A percentile compares a stretch with the other conserved stretches of the same genome.
Conservation (phyloP, 305 asterid genomes). For the Fraxinus paxiana region DNA sequence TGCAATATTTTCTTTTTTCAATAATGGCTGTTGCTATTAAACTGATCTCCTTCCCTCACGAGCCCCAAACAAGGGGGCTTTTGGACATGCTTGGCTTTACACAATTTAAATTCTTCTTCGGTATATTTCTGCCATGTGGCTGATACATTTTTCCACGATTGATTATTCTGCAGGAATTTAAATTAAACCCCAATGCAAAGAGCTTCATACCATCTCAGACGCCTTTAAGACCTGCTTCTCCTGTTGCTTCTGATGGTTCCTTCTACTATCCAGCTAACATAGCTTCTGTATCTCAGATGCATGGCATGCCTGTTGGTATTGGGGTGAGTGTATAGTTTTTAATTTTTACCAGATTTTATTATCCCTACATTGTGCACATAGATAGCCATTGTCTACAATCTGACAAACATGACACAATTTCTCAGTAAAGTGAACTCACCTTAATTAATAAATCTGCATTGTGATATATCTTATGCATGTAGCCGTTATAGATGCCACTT, state of each 20-base stretch:
- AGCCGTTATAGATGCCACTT: neutral
- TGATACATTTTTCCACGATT: conserved; percentile 9
- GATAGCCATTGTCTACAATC: neutral
- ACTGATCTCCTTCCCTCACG: neutral
- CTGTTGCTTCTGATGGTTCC: conserved; percentile 65
- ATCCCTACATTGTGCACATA: conserved; percentile 1
- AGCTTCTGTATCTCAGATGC: conserved; percentile 67
- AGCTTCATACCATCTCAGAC: conserved; percentile 74
- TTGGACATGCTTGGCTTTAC: neutral
- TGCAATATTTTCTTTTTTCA: neutral
- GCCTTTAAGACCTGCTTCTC: conserved; percentile 70
- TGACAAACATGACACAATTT: conserved; percentile 10
- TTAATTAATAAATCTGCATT: neutral
- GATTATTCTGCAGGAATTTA: conserved; percentile 75
- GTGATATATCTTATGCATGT: neutral
- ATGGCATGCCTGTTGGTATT: conserved; percentile 70
- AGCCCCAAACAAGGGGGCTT: conserved; percentile 5
- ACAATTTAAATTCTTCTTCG: neutral
- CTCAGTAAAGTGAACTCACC: neutral
- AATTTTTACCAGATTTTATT: conserved; percentile 16
- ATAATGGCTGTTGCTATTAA: neutral
- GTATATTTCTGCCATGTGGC: neutral
- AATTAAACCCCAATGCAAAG: conserved; percentile 78
- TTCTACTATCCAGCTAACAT: conserved; percentile 76
- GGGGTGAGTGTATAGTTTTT: conserved; percentile 61